Evolutionary conservation across 1,139 yeast genomes (phyloP), one percentile per base, ranked within the genome.

Genomic region (Hyphopichia buzzinii): DNA sequence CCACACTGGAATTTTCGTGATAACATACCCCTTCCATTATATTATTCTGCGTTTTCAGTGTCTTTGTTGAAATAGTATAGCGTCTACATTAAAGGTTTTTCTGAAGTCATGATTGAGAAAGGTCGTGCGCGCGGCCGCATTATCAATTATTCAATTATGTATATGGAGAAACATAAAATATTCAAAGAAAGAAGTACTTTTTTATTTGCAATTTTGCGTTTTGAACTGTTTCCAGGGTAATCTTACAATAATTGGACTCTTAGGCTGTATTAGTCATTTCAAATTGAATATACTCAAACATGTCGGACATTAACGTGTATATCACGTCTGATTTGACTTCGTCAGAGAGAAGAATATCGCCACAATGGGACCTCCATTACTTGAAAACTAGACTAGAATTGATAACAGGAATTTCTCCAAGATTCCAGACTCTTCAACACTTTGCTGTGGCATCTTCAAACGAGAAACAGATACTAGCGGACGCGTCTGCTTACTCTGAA

Each of bases 381-480:
- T 67, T 89, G 39, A 77, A 81, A 47, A 52, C 64, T 27, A 72
- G 77, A 42, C 58, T 89, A 14, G 94, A 86, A 51, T 72, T 70
- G 17, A 75, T 87, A 41, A 88, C 96, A 0, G 97, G 97, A 1
- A 77, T 90, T 30, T 78, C 82, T 4, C 86, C 88, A 1, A 39
- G 54, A 17, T 64, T 57, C 43, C 95, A 86, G 57, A 60, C 63
- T 17, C 59, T 86, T 17, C 69, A 67, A 34, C 58, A 79, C 36
- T 79, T 75, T 47, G 68, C 73, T 2, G 50, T 67, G 1, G 55
- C 71, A 4, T 56, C 67, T 19, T 64, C 76, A 27, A 67, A 67
- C 33, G 71, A 49, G 39, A 68, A 30, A 47, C 43, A 25, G 7
- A 43, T 50, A 33, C 28, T 68, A 27, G 36, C 54, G 13, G 45